These are phyloP conservation scores for Triticum turgidum DNA, from an alignment of 176 grass and related monocot species.

Conservation along the genomic window DNA sequence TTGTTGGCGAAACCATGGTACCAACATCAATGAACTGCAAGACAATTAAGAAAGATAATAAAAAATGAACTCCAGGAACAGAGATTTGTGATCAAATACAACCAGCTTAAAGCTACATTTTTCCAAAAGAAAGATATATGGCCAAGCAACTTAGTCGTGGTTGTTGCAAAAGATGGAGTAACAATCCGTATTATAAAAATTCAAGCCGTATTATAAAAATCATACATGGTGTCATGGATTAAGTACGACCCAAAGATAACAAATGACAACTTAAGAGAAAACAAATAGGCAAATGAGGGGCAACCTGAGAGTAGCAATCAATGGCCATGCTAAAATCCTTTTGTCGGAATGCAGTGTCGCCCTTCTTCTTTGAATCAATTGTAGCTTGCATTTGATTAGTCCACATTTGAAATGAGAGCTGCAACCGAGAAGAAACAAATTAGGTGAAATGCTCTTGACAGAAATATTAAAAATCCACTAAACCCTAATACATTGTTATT, in stretches of 20 bases:
- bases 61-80: neutral
- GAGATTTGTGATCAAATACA: neutral
- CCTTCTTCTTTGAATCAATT: slow-evolving; percentile 60
- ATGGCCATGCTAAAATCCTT: slow-evolving; percentile 67
- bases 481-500: neutral
- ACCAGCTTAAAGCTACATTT: neutral
- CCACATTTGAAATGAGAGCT: slow-evolving; percentile 82
- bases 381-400: slow-evolving; percentile 75
- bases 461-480: slow-evolving; percentile 4
- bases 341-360: slow-evolving; percentile 54
- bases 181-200: neutral
- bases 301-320: slow-evolving; percentile 64
- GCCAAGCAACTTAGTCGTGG: neutral
- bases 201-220: neutral
- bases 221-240: neutral
- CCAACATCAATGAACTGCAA: slow-evolving; percentile 62
- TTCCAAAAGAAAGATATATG: neutral
- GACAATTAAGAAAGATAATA: neutral
- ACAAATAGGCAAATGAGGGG: neutral
- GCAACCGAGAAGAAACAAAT: slow-evolving; percentile 1
- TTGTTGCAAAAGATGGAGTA: slow-evolving; percentile 9
- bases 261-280: slow-evolving; percentile 14
- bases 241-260: slow-evolving; percentile 2
- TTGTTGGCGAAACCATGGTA: slow-evolving; percentile 62
- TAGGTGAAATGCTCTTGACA: neutral